Evolutionary conservation across 345 rosid genomes (phyloP).

Genomic region (Raphanus raphanistrum): DNA sequence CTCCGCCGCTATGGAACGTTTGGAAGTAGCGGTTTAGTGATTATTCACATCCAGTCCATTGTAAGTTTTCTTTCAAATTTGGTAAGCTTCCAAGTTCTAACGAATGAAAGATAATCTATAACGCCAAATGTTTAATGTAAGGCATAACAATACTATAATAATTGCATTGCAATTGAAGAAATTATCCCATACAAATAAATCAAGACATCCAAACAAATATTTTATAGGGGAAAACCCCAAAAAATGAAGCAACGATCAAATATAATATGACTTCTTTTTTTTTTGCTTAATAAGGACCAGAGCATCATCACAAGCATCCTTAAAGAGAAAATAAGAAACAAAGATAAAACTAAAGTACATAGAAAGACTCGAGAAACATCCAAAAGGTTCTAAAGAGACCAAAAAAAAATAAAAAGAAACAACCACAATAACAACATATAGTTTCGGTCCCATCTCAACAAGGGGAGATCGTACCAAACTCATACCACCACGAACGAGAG

Average conservation of each 20-base stretch:
- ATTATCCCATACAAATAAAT: slow-evolving; percentile 1
- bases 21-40: too few relatives aligned
- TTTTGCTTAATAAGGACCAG: slow-evolving; percentile 9
- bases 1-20: too few relatives aligned
- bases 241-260: slow-evolving; percentile 21
- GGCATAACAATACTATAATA: background rate
- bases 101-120: background rate
- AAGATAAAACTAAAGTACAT: slow-evolving; percentile 27
- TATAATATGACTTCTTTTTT: slow-evolving; percentile 16
- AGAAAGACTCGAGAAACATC: slow-evolving; percentile 15
- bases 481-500: slow-evolving; percentile 26
- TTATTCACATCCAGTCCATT: background rate
- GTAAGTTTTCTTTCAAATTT: background rate
- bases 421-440: background rate
- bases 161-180: background rate
- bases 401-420: background rate
- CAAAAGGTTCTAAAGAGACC: slow-evolving; percentile 12
- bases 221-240: background rate
- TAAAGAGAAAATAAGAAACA: slow-evolving; percentile 10
- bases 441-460: slow-evolving; percentile 30
- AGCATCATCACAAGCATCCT: slow-evolving; percentile 36
- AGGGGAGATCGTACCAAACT: slow-evolving; percentile 35
- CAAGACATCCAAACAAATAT: background rate
- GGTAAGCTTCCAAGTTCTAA: background rate
- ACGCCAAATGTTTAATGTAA: background rate